Evolutionary conservation across 805 yeast genomes (phyloP).

Genomic region (Candida wancherniae): DNA sequence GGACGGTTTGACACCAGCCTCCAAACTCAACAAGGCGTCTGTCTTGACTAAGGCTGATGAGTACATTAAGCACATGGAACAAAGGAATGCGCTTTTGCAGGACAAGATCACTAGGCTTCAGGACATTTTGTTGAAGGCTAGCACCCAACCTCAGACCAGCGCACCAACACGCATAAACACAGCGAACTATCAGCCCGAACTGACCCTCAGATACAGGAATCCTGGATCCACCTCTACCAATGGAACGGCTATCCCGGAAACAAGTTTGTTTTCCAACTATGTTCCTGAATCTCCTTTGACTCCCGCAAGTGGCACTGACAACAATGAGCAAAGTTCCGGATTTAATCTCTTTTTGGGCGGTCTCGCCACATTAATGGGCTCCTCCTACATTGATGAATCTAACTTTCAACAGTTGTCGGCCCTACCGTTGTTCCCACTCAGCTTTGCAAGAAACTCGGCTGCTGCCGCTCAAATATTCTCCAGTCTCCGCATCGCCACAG

Average conservation of each 20-base stretch:
- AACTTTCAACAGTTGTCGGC: conserved; percentile 46
- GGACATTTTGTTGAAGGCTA: conserved; percentile 24
- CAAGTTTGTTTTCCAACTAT: too few species aligned
- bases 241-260: too few species aligned
- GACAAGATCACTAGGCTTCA: conserved; percentile 43
- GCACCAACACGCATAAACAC: too few species aligned
- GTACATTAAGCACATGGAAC: conserved; percentile 68
- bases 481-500: conserved; percentile 1
- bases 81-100: conserved; percentile 47
- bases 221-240: too few species aligned
- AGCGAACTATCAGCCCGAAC: too few species aligned
- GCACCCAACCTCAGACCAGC: background rate
- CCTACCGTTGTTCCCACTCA: conserved; percentile 30
- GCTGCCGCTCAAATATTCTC: background rate
- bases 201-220: too few species aligned
- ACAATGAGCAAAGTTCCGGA: too few species aligned
- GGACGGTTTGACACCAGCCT: conserved; percentile 74
- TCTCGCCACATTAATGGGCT: conserved; percentile 59
- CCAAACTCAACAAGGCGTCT: conserved; percentile 72
- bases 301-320: too few species aligned
- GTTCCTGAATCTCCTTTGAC: too few species aligned
- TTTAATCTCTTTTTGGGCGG: conserved; percentile 55
- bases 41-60: conserved; percentile 73
- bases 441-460: background rate
- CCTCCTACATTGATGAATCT: conserved; percentile 51